Base-by-base conservation (phyloP, 129 eudicot genomes). In the Tagetes erecta region DNA sequence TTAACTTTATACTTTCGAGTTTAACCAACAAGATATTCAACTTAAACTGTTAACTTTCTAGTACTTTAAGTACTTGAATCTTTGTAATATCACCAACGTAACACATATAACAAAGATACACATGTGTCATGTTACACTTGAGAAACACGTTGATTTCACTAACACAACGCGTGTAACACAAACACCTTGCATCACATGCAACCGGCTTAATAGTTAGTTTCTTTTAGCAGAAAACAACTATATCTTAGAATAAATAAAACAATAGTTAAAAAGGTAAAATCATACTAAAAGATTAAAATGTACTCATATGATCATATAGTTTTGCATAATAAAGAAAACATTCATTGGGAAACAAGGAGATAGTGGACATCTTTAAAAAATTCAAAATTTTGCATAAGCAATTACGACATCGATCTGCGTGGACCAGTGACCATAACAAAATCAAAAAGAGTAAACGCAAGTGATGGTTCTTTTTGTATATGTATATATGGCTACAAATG, bases 321-420 rank as follows among this genome's bases (percentile, higher is more conserved):
- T 66, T 66, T 7, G n/a, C 37, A 1, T 40, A 38, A 40, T 14
- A 14, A 44, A 14, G 30, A 46, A 20, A 41, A 8, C 2, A 2
- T 6, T 20, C 33, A 3, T 30, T n/a, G 8, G 45, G 45, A 42
- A 34, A 8, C 33, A 62, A 35, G 30, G 67, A 11, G 41, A 62
- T 62, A 62, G 67, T 62, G 67, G 67, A 37, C n/a, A 0, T 27
- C 27, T 56, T 10, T 8, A 52, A 35, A 39, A 10, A 71, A 11
- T 37, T 71, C 0, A 39, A 6, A 70, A 27, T 72, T 9, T 72
- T 72, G 52, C 42, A 13, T 41, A 57, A 56, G 55, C 76, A 72
- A 57, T 37, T 72, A 55, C 76, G 65, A 14, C 5, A 9, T 55
- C 27, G 27, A 20, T 20, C 27, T 20, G 27, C 27, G 6, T 56